Evolutionary conservation across 1,284 basidiomycete species (phyloP).

Genomic region (Neolentinus lepideus): DNA sequence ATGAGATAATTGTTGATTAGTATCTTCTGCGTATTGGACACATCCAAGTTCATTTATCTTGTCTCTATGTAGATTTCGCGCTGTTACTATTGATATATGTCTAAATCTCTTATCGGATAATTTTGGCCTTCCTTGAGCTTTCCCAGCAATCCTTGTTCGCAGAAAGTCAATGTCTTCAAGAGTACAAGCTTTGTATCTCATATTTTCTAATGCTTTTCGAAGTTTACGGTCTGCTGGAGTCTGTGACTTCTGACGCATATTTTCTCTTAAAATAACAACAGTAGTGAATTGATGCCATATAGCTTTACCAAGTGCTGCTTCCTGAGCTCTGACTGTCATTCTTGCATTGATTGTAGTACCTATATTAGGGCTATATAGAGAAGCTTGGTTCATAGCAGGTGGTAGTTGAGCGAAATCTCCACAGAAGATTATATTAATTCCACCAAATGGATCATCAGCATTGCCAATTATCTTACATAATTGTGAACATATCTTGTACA

Average conservation of each 20-base stretch:
- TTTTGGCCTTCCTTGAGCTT: conserved; percentile 3
- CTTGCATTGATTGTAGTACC: conserved; percentile 3
- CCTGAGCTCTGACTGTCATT: conserved; percentile 13
- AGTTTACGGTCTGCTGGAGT: conserved; percentile 19
- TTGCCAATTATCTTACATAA: conserved; percentile 2
- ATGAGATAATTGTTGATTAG: conserved; percentile 13
- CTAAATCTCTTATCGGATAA: neutral
- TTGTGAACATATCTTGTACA: conserved; percentile 8
- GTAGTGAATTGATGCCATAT: conserved; percentile 27
- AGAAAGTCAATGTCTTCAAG: conserved; percentile 24
- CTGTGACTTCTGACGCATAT: conserved; percentile 26
- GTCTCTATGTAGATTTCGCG: conserved; percentile 23
- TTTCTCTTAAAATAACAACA: conserved; percentile 27
- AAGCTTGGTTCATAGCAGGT: conserved; percentile 9
- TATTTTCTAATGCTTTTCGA: conserved; percentile 22
- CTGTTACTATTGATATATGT: neutral
- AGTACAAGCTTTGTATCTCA: conserved; percentile 28
- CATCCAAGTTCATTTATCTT: conserved; percentile 21
- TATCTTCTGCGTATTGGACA: conserved; percentile 22
- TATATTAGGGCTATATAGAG: conserved; percentile 15
- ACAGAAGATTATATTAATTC: conserved; percentile 14
- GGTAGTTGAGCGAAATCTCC: conserved; percentile 23
- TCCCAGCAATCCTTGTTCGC: conserved; percentile 12
- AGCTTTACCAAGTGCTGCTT: conserved; percentile 22
- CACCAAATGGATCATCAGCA: neutral